These are phyloP conservation scores for Globisporangium radiosum DNA, from an alignment of 352 stramenopile species.

Conservation along the genomic window DNA sequence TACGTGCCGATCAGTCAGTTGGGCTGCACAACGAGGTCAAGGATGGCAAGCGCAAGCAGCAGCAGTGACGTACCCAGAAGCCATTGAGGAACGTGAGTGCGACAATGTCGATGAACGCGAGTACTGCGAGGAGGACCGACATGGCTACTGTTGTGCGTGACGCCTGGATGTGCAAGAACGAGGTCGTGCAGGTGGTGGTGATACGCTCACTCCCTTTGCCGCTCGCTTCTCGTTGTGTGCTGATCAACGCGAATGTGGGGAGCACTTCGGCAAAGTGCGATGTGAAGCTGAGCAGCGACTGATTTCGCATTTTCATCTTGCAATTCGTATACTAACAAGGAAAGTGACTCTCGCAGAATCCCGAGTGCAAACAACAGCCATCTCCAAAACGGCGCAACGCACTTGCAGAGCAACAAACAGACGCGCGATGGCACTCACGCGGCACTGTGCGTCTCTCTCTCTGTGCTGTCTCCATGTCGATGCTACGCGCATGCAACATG, in stretches of 20 bases:
- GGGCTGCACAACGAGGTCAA: not conserved
- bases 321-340: not conserved
- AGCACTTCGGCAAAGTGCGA: not conserved
- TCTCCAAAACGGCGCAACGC: conserved; percentile 11
- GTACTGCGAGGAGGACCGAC: conserved; percentile 68
- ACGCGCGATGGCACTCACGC: conserved; percentile 32
- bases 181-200: not conserved
- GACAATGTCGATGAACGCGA: conserved; percentile 81
- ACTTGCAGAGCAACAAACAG: conserved; percentile 5
- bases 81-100: conserved; percentile 84
- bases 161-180: not conserved
- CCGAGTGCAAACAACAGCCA: not conserved
- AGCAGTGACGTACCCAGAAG: conserved; percentile 61
- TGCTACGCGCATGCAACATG: too few species aligned
- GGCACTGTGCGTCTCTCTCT: conserved; percentile 38
- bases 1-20: not conserved
- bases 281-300: not conserved
- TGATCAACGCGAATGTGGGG: not conserved
- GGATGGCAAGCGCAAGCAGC: not conserved
- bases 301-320: not conserved
- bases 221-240: not conserved
- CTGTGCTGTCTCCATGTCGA: too few species aligned
- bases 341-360: not conserved
- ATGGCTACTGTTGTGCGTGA: conserved; percentile 19
- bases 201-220: not conserved